Evolutionary conservation across 1,284 basidiomycete genomes (phyloP).

Genomic region (Cystobasidium slooffiae): DNA sequence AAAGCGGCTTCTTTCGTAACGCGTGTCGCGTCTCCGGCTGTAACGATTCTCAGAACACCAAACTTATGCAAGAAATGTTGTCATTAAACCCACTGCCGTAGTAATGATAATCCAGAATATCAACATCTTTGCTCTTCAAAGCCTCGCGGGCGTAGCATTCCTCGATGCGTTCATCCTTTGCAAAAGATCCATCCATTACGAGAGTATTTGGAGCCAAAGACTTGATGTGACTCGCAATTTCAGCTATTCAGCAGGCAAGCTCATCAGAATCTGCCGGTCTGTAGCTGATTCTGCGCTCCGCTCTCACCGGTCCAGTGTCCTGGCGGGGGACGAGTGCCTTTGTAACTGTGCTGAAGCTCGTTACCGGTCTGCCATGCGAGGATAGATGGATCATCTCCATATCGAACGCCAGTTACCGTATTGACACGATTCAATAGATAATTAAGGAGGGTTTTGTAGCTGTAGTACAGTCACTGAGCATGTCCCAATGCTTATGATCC

Average conservation of each 20-base stretch:
- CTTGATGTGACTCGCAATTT: constrained; percentile 51
- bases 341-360: constrained; percentile 48
- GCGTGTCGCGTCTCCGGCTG: constrained; percentile 49
- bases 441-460: constrained; percentile 52
- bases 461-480: not conserved
- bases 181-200: constrained; percentile 55
- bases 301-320: constrained; percentile 46
- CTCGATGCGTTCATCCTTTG: constrained; percentile 50
- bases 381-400: constrained; percentile 55
- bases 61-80: not conserved
- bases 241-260: not conserved
- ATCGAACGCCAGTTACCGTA: constrained; percentile 53
- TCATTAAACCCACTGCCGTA: constrained; percentile 47
- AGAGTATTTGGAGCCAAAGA: constrained; percentile 53
- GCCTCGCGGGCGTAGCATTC: constrained; percentile 50
- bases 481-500: not conserved
- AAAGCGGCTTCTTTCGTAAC: constrained; percentile 51
- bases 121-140: constrained; percentile 49
- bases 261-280: not conserved
- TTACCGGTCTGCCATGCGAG: constrained; percentile 55
- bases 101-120: constrained; percentile 54
- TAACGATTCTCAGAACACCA: not conserved
- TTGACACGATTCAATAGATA: constrained; percentile 54
- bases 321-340: constrained; percentile 29
- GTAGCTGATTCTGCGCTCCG: not conserved